Evolutionary conservation across 495 filamentous ascomycete species (phyloP).

Genomic region (Ascobolus immersus): DNA sequence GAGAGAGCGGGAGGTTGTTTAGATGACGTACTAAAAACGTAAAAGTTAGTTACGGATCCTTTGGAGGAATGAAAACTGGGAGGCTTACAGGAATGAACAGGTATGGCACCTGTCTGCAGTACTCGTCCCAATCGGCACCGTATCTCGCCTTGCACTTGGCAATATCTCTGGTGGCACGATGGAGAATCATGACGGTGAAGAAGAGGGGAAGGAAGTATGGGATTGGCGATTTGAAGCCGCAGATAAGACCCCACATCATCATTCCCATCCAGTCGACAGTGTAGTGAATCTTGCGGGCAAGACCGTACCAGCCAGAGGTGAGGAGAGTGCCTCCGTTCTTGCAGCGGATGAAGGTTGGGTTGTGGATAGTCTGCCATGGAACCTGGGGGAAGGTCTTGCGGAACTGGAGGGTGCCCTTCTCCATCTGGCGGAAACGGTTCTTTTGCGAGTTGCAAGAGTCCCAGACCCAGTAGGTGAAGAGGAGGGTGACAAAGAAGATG

Average conservation of each 20-base stretch:
- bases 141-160: slow-evolving; percentile 66
- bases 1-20: too few species aligned
- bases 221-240: slow-evolving; percentile 48
- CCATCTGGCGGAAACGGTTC: slow-evolving; percentile 67
- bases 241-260: slow-evolving; percentile 30
- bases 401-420: slow-evolving; percentile 42
- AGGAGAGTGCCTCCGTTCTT: slow-evolving; percentile 56
- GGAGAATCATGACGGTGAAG: slow-evolving; percentile 73
- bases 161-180: slow-evolving; percentile 69
- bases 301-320: slow-evolving; percentile 77
- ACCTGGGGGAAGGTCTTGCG: slow-evolving; percentile 83
- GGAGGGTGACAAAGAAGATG: slow-evolving; percentile 32
- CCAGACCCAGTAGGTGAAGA: slow-evolving; percentile 82
- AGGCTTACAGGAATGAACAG: slow-evolving; percentile 81
- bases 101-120: slow-evolving; percentile 68
- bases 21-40: slow-evolving; percentile 14
- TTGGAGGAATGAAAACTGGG: background rate
- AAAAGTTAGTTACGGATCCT: background rate
- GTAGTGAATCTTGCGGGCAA: slow-evolving; percentile 89
- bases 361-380: slow-evolving; percentile 64
- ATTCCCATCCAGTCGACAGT: slow-evolving; percentile 74
- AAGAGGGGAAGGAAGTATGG: slow-evolving; percentile 95
- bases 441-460: slow-evolving; percentile 83
- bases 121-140: slow-evolving; percentile 76
- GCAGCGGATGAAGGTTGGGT: slow-evolving; percentile 67